Percentiles rank a stretch among this genome's conserved stretches.
phyloP scores from a whole-genome alignment of 1,284 basidiomycete genomes.

The Leccinum pachyderme region DNA sequence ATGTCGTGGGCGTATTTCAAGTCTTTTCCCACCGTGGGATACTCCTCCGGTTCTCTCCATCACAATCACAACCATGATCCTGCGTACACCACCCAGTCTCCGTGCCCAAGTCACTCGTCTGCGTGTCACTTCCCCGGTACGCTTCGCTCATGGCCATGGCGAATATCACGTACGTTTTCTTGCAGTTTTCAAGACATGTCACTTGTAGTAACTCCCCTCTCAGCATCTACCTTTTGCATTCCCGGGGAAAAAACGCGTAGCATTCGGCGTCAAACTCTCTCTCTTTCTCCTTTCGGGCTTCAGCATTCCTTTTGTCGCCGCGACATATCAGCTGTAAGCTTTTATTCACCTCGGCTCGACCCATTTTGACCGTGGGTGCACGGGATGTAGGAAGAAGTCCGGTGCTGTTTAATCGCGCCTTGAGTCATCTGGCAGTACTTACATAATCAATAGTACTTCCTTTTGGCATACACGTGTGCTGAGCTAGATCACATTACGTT shows the following conservation, averaged over 20 bases:
- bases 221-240: constrained; percentile 73
- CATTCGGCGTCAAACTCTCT: constrained; percentile 58
- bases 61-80: constrained; percentile 30
- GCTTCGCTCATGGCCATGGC: constrained; percentile 45
- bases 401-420: constrained; percentile 19
- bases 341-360: constrained; percentile 11
- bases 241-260: constrained; percentile 49
- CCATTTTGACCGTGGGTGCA: background rate
- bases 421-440: constrained; percentile 4
- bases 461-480: constrained; percentile 10
- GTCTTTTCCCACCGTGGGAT: constrained; percentile 23
- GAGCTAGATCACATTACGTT: constrained; percentile 12
- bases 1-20: background rate
- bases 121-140: constrained; percentile 29
- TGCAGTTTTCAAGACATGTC: background rate
- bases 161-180: constrained; percentile 57
- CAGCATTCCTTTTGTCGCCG: constrained; percentile 63
- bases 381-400: constrained; percentile 36
- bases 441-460: constrained; percentile 4
- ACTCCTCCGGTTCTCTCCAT: constrained; percentile 18
- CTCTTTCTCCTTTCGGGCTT: constrained; percentile 59
- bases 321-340: constrained; percentile 63
- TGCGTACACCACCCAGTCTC: constrained; percentile 39
- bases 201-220: background rate
- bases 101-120: constrained; percentile 42